Percentiles rank a stretch among this genome's conserved stretches.
phyloP scores from a whole-genome alignment of 2,329 filamentous ascomycete species.

The Sporothrix inflata region DNA sequence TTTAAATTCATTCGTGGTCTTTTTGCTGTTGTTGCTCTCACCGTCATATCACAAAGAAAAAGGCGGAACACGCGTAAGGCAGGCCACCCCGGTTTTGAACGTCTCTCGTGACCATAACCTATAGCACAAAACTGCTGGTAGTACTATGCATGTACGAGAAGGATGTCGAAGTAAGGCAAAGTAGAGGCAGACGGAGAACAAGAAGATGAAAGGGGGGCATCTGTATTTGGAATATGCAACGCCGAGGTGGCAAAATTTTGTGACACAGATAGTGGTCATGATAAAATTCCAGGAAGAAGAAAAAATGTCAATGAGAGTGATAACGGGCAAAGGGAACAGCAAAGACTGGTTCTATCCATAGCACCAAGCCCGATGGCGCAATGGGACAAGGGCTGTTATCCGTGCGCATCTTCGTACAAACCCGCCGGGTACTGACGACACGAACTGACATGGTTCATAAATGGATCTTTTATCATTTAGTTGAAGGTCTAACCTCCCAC shows the following conservation, averaged over 20 bases:
- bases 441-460: not conserved
- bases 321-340: not conserved
- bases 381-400: constrained; percentile 11
- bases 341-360: not conserved
- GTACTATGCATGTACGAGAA: constrained; percentile 4
- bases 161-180: not conserved
- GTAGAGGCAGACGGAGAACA: not conserved
- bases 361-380: constrained; percentile 12
- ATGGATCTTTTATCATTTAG: not conserved
- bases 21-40: too few relatives aligned
- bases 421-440: not conserved
- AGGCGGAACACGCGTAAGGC: not conserved
- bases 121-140: not conserved
- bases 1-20: too few relatives aligned
- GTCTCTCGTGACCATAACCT: constrained; percentile 11
- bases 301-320: not conserved
- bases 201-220: not conserved
- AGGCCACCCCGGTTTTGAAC: constrained; percentile 9
- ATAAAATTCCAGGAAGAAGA: not conserved
- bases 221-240: not conserved
- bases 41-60: not conserved
- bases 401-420: constrained; percentile 19
- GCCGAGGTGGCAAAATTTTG: not conserved
- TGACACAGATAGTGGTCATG: not conserved
- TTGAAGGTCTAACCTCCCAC: not conserved